Percentiles rank a stretch among this genome's conserved stretches.
These are phyloP conservation scores for Phaeomoniella chlamydospora DNA, from an alignment of 2,329 filamentous ascomycete genomes.

Conservation along the genomic window DNA sequence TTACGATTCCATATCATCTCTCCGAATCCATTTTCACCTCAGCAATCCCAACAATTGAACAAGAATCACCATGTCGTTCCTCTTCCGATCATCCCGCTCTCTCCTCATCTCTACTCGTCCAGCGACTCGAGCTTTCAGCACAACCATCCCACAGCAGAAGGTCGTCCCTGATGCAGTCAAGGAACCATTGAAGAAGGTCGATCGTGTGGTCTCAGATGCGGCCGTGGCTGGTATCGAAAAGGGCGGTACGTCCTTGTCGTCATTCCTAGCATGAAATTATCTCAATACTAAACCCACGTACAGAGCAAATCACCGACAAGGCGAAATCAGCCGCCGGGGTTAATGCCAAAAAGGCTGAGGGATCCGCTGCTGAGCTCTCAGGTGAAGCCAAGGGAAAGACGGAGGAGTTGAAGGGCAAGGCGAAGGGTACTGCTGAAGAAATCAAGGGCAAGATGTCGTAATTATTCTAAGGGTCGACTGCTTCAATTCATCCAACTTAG, in stretches of 20 bases:
- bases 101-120: slow-evolving; percentile 8
- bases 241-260: slow-evolving; percentile 34
- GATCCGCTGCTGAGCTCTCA: slow-evolving; percentile 23
- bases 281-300: slow-evolving; percentile 2
- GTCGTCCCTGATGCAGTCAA: slow-evolving; percentile 40
- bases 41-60: too few species aligned
- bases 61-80: slow-evolving; percentile 19
- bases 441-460: slow-evolving; percentile 10
- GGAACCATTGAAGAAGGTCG: slow-evolving; percentile 42
- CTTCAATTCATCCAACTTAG: too few species aligned
- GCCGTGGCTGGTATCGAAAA: slow-evolving; percentile 49
- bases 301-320: slow-evolving; percentile 36
- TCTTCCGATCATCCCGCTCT: slow-evolving; percentile 15
- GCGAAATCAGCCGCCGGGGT: slow-evolving; percentile 25
- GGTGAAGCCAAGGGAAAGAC: slow-evolving; percentile 22
- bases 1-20: too few species aligned
- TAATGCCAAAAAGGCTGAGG: slow-evolving; percentile 31
- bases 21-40: too few species aligned
- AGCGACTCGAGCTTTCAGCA: slow-evolving; percentile 30
- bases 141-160: slow-evolving; percentile 33
- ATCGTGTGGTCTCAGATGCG: slow-evolving; percentile 38
- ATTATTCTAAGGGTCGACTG: too few species aligned
- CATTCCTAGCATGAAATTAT: neutral
- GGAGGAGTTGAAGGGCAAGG: slow-evolving; percentile 14
- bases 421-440: slow-evolving; percentile 15